Percentiles rank a stretch among this genome's conserved stretches.
These are phyloP conservation scores for Saccharomycopsis babjevae DNA, from an alignment of 805 yeast species.

Conservation along the genomic window DNA sequence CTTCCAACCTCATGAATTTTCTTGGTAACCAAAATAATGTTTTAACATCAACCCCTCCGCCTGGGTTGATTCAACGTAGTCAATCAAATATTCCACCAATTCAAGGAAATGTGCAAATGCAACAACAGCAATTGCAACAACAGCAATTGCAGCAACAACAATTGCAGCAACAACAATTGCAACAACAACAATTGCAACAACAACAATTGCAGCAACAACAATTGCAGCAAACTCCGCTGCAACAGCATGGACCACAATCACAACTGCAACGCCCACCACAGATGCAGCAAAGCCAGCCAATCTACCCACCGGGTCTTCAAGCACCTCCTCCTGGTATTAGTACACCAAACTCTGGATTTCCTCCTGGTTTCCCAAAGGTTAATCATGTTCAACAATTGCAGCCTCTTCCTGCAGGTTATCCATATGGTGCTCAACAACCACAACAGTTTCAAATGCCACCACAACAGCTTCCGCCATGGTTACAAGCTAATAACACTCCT, in stretches of 20 bases:
- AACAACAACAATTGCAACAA: constrained; percentile 8
- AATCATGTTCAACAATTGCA: constrained; percentile 11
- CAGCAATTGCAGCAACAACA: constrained; percentile 14
- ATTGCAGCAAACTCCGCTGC: constrained; percentile 18
- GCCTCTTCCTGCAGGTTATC: constrained; percentile 19
- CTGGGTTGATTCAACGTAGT: constrained; percentile 14
- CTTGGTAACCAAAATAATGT: neutral
- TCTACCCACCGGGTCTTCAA: constrained; percentile 5
- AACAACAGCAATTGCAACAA: constrained; percentile 8
- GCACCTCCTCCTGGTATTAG: constrained; percentile 2
- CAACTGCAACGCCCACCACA: constrained; percentile 19
- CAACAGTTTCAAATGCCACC: constrained; percentile 20
- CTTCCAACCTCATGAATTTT: neutral
- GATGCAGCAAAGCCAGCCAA: constrained; percentile 16
- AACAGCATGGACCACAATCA: constrained; percentile 16
- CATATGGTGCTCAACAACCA: constrained; percentile 4
- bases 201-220: constrained; percentile 17
- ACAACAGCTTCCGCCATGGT: constrained; percentile 15
- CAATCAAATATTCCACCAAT: constrained; percentile 13
- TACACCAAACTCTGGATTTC: constrained; percentile 9
- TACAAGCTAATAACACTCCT: neutral
- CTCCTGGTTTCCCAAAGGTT: constrained; percentile 15
- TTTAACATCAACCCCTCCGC: constrained; percentile 16
- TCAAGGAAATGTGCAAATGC: constrained; percentile 18
- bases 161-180: constrained; percentile 17